Evolutionary conservation across 495 filamentous ascomycete genomes (phyloP).

Genomic region (Lindgomyces ingoldianus): DNA sequence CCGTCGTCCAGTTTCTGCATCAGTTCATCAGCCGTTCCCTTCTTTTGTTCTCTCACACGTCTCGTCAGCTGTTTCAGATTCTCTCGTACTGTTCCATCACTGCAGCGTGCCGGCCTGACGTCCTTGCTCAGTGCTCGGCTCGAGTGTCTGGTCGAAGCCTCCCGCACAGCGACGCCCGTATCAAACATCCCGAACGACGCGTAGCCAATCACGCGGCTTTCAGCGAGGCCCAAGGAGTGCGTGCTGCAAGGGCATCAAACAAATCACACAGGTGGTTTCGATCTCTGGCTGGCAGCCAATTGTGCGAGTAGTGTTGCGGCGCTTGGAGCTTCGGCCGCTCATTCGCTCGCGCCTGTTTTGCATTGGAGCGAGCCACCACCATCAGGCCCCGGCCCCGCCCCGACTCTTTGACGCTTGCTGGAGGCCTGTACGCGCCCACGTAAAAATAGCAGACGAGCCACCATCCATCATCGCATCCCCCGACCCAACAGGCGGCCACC

Average conservation of each 20-base stretch:
- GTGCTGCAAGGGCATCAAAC: slow-evolving; percentile 36
- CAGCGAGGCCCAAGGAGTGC: background rate
- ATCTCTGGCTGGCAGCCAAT: slow-evolving; percentile 26
- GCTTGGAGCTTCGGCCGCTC: slow-evolving; percentile 17
- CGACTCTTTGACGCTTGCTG: background rate
- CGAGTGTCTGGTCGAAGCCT: slow-evolving; percentile 22
- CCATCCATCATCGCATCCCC: background rate
- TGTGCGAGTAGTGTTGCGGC: slow-evolving; percentile 14
- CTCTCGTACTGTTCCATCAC: slow-evolving; percentile 3
- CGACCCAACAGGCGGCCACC: slow-evolving; percentile 26
- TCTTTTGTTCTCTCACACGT: background rate
- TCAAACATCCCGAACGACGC: slow-evolving; percentile 26
- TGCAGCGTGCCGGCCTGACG: slow-evolving; percentile 8
- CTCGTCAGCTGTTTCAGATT: slow-evolving; percentile 29
- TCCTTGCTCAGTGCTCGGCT: slow-evolving; percentile 1
- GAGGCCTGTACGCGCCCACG: slow-evolving; percentile 24
- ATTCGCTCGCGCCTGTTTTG: slow-evolving; percentile 38
- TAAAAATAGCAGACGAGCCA: slow-evolving; percentile 29
- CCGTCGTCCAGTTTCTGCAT: background rate
- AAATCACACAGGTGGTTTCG: slow-evolving; percentile 37
- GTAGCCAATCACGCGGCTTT: slow-evolving; percentile 6
- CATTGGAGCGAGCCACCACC: slow-evolving; percentile 4
- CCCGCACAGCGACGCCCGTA: slow-evolving; percentile 24
- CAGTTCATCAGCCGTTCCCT: slow-evolving; percentile 16
- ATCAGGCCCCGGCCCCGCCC: slow-evolving; percentile 1